Percentiles rank a stretch among this genome's conserved stretches.
phyloP scores from a whole-genome alignment of 2,329 filamentous ascomycete genomes.

The Penicillium sp. region DNA sequence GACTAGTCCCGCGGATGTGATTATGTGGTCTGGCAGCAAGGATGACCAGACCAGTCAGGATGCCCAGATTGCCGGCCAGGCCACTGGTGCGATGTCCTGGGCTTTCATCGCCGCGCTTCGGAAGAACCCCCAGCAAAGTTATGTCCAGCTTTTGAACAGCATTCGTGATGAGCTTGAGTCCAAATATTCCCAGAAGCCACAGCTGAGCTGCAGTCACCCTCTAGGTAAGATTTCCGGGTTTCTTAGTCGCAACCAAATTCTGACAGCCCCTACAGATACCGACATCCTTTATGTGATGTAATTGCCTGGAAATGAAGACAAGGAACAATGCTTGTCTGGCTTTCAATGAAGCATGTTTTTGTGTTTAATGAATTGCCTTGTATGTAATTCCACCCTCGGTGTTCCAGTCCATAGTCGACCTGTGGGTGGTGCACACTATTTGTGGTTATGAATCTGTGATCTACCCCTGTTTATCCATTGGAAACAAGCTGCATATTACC shows the following conservation, averaged over 20 bases:
- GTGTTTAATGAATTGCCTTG: constrained; percentile 20
- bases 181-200: constrained; percentile 92
- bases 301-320: constrained; percentile 9
- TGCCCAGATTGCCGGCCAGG: constrained; percentile 80
- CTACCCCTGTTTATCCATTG: not conserved
- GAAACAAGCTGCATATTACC: not conserved
- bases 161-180: constrained; percentile 83
- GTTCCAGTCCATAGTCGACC: constrained; percentile 9
- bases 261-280: constrained; percentile 51
- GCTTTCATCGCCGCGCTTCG: constrained; percentile 89
- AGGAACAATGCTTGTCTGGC: not conserved
- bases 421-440: constrained; percentile 12
- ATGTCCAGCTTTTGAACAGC: constrained; percentile 91
- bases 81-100: constrained; percentile 97
- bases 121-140: constrained; percentile 93
- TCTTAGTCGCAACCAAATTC: not conserved
- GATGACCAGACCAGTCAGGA: constrained; percentile 94
- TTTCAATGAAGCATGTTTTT: constrained; percentile 10
- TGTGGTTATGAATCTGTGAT: constrained; percentile 16
- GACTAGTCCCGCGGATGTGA: constrained; percentile 89
- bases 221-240: constrained; percentile 63
- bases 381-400: constrained; percentile 21
- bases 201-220: constrained; percentile 93
- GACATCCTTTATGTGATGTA: constrained; percentile 68
- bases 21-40: constrained; percentile 98